Conservation (phyloP, 495 filamentous ascomycete species). For the Trichoderma gamsii region DNA sequence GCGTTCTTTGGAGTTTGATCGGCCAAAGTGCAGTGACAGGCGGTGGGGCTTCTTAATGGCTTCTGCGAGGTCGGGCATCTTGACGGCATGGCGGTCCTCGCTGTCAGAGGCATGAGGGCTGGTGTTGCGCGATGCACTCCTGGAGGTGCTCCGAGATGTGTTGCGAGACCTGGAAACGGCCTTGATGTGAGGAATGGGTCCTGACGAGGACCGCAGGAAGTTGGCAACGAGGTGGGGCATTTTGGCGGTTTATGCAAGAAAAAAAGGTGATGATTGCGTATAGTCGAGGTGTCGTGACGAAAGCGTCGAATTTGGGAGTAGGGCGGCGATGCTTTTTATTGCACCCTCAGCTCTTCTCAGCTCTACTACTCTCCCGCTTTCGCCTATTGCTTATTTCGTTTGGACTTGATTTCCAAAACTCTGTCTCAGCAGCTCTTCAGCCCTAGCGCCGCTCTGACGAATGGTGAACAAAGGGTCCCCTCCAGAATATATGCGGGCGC, state of each 20-base stretch:
- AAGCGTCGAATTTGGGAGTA: constrained; percentile 36
- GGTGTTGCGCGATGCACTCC: constrained; percentile 30
- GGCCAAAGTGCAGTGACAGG: constrained; percentile 44
- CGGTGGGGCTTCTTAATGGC: constrained; percentile 36
- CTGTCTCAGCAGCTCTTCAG: background rate
- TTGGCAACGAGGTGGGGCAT: constrained; percentile 18
- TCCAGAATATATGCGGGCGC: background rate
- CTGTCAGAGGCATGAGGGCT: constrained; percentile 30
- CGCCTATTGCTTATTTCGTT: constrained; percentile 13
- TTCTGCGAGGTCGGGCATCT: constrained; percentile 26
- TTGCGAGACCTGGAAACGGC: constrained; percentile 25
- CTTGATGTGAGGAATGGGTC: constrained; percentile 29
- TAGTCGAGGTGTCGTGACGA: constrained; percentile 26
- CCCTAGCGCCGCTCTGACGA: background rate
- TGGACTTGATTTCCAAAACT: background rate
- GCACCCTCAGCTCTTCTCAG: constrained; percentile 17
- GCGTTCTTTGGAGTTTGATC: constrained; percentile 31
- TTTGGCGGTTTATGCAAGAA: background rate
- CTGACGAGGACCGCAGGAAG: constrained; percentile 23
- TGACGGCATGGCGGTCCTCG: constrained; percentile 30
- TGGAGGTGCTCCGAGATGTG: constrained; percentile 22
- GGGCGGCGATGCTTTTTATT: constrained; percentile 40
- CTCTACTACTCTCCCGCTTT: constrained; percentile 15
- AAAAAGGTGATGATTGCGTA: constrained; percentile 30
- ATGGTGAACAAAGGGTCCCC: background rate